Evolutionary conservation across 2,329 filamentous ascomycete genomes (phyloP).

Genomic region (Alternaria viburni): DNA sequence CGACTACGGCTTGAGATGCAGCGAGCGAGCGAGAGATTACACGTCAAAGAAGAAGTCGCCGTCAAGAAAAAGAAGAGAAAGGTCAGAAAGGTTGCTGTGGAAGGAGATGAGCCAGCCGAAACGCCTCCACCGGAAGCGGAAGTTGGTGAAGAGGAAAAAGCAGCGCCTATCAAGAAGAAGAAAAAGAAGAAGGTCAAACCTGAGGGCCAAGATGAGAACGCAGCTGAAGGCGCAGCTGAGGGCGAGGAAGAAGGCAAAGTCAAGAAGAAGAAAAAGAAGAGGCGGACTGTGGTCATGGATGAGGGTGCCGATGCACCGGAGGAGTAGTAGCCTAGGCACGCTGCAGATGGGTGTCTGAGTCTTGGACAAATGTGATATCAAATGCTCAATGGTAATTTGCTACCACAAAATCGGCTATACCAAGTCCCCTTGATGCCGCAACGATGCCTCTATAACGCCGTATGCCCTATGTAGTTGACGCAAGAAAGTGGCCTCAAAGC

Average conservation of each 20-base stretch:
- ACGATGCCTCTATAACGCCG: constrained; percentile 3
- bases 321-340: constrained; percentile 10
- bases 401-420: background rate
- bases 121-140: constrained; percentile 33
- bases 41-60: constrained; percentile 70
- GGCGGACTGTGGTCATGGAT: constrained; percentile 44
- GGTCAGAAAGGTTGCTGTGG: constrained; percentile 52
- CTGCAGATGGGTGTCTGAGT: background rate
- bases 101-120: constrained; percentile 63
- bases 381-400: background rate
- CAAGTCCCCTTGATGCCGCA: background rate
- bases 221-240: constrained; percentile 20
- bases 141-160: constrained; percentile 16
- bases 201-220: constrained; percentile 22
- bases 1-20: constrained; percentile 87
- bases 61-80: constrained; percentile 67
- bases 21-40: constrained; percentile 75
- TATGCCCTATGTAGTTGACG: constrained; percentile 3
- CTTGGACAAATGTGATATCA: background rate
- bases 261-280: constrained; percentile 53
- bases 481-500: background rate
- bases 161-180: constrained; percentile 41
- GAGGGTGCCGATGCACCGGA: constrained; percentile 19
- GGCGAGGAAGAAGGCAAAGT: constrained; percentile 43
- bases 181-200: constrained; percentile 53